A percentile compares a stretch with the other conserved stretches of the same genome.
phyloP scores from a whole-genome alignment of 2,329 filamentous ascomycete species.

The Fusarium begoniae region DNA sequence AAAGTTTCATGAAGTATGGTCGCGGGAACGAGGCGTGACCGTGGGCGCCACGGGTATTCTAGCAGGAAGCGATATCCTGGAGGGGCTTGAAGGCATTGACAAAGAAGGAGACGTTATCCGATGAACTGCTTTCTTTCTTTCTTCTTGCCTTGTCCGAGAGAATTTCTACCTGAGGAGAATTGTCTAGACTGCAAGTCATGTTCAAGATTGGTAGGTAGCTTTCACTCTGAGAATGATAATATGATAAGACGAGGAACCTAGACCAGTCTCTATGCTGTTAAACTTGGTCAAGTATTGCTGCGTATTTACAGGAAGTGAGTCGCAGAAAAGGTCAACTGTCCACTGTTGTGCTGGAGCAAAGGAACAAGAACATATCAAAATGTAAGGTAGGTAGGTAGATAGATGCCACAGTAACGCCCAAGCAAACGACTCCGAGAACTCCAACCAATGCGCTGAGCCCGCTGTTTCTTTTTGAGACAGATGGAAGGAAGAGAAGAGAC shows the following conservation, averaged over 20 bases:
- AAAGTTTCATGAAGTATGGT: slow-evolving; percentile 96
- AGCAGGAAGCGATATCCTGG: slow-evolving; percentile 86
- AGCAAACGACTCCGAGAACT: slow-evolving; percentile 27
- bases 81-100: slow-evolving; percentile 82
- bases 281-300: background rate
- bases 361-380: slow-evolving; percentile 1
- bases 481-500: background rate
- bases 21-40: slow-evolving; percentile 65
- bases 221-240: slow-evolving; percentile 19
- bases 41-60: slow-evolving; percentile 68
- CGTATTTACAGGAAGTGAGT: slow-evolving; percentile 11
- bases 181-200: slow-evolving; percentile 24
- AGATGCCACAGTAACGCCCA: slow-evolving; percentile 7
- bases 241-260: slow-evolving; percentile 5
- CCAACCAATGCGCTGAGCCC: slow-evolving; percentile 34
- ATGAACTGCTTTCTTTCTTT: slow-evolving; percentile 49
- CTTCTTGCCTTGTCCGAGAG: background rate
- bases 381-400: background rate
- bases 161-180: background rate
- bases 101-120: slow-evolving; percentile 77
- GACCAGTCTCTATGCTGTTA: background rate
- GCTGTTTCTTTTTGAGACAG: slow-evolving; percentile 12
- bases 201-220: slow-evolving; percentile 9
- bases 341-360: background rate
- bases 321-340: background rate